phyloP scores from a whole-genome alignment of 208 protist genomes.

The Crithidia thermophila region DNA sequence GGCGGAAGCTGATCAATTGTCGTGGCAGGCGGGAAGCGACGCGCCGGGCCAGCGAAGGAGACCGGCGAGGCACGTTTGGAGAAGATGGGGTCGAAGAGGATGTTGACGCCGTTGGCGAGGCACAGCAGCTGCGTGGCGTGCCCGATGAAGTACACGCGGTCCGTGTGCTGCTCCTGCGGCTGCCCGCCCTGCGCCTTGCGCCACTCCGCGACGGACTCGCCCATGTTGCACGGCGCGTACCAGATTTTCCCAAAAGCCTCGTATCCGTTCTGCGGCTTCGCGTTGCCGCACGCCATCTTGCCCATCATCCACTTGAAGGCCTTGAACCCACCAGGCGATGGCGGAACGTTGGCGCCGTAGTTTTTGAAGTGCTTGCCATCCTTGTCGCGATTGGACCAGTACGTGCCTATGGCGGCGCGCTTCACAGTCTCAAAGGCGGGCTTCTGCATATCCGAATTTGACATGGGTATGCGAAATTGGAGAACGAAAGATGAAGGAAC shows the following conservation, averaged over 20 bases:
- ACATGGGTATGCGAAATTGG: background rate
- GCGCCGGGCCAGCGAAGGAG: slow-evolving; percentile 54
- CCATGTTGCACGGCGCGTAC: slow-evolving; percentile 45
- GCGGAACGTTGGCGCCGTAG: slow-evolving; percentile 16
- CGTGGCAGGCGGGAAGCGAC: slow-evolving; percentile 37
- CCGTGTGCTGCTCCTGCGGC: slow-evolving; percentile 13
- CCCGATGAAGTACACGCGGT: slow-evolving; percentile 77
- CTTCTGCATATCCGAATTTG: slow-evolving; percentile 12
- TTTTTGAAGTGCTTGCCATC: slow-evolving; percentile 69
- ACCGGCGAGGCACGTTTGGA: slow-evolving; percentile 59
- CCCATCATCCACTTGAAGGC: slow-evolving; percentile 25
- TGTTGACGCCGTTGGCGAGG: slow-evolving; percentile 50
- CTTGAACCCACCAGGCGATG: background rate
- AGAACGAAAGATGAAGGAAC: no score
- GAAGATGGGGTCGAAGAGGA: slow-evolving; percentile 90
- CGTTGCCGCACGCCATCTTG: slow-evolving; percentile 7
- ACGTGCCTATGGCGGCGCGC: slow-evolving; percentile 28
- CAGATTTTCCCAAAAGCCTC: slow-evolving; percentile 44
- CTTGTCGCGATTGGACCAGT: slow-evolving; percentile 52
- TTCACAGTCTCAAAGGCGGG: slow-evolving; percentile 17
- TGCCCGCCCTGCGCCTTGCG: slow-evolving; percentile 16
- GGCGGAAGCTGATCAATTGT: slow-evolving; percentile 58
- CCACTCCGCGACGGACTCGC: slow-evolving; percentile 27
- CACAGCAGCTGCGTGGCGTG: slow-evolving; percentile 84
- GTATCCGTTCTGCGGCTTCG: slow-evolving; percentile 42